Evolutionary conservation across 139 green algal genomes (phyloP).

Genomic region (Chlamydomonas asymmetrica): DNA sequence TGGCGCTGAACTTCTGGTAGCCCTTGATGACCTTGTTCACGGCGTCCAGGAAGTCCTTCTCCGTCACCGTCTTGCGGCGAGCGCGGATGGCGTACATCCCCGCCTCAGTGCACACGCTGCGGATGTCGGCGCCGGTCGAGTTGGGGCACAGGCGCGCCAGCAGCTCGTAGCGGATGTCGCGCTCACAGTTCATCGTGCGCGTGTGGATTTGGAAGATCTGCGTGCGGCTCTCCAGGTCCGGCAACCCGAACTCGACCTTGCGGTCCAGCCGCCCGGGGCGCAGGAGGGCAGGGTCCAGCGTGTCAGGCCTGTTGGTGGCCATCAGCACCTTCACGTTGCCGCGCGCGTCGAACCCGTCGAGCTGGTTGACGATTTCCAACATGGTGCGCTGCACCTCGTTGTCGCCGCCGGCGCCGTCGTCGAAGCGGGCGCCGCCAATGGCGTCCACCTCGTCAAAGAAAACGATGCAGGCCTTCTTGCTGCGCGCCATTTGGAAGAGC

Average conservation of each 20-base stretch:
- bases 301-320: conserved; percentile 97
- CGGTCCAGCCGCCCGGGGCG: conserved; percentile 93
- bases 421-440: conserved; percentile 95
- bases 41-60: conserved; percentile 99
- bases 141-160: conserved; percentile 94
- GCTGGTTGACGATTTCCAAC: conserved; percentile 99
- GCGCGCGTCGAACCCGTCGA: conserved; percentile 96
- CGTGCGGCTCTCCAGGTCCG: conserved; percentile 91
- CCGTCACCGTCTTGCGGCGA: conserved; percentile 95
- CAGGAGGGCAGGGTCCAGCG: conserved; percentile 95
- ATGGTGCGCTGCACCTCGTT: conserved; percentile 99
- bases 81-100: conserved; percentile 94
- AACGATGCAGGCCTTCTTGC: conserved; percentile 98
- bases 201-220: conserved; percentile 99
- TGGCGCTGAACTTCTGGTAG: conserved; percentile 99
- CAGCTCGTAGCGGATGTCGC: conserved; percentile 96
- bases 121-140: conserved; percentile 94
- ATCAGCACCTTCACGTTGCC: conserved; percentile 99
- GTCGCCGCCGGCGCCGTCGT: conserved; percentile 95
- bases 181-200: conserved; percentile 94
- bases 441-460: conserved; percentile 99
- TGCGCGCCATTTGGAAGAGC: conserved; percentile 95
- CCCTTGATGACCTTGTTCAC: conserved; percentile 95
- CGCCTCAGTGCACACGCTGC: conserved; percentile 94
- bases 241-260: conserved; percentile 98